phyloP scores from a whole-genome alignment of 2,329 filamentous ascomycete genomes.

The Sarocladium kiliense region DNA sequence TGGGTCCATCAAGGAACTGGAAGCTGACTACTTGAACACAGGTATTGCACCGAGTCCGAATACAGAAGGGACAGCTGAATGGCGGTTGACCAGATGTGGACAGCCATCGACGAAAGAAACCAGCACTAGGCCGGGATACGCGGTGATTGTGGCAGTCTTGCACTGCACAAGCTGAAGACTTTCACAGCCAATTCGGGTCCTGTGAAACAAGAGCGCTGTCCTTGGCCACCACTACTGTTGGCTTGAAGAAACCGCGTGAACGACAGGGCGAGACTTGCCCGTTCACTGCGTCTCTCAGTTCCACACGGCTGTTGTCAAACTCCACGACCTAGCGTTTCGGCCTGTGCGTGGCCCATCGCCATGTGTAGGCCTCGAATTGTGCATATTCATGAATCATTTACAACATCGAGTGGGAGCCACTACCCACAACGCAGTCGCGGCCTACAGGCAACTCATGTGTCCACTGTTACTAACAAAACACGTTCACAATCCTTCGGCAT shows the following conservation, averaged over 20 bases:
- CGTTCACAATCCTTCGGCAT: neutral
- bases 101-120: neutral
- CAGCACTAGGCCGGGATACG: no score
- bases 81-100: neutral
- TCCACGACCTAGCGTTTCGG: neutral
- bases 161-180: neutral
- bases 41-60: neutral
- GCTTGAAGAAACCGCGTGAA: neutral
- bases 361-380: neutral
- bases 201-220: conserved; percentile 3
- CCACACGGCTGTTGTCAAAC: neutral
- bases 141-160: neutral
- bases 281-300: no score
- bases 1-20: neutral
- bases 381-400: neutral
- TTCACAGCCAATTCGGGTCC: neutral
- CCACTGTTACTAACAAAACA: neutral
- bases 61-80: neutral
- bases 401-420: neutral
- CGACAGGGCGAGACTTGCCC: neutral
- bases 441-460: no score
- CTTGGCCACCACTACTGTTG: neutral
- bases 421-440: neutral
- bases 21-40: neutral
- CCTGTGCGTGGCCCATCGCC: neutral